These are phyloP conservation scores for Meredithiella fracta DNA, from an alignment of 2,329 filamentous ascomycete species.

Conservation along the genomic window DNA sequence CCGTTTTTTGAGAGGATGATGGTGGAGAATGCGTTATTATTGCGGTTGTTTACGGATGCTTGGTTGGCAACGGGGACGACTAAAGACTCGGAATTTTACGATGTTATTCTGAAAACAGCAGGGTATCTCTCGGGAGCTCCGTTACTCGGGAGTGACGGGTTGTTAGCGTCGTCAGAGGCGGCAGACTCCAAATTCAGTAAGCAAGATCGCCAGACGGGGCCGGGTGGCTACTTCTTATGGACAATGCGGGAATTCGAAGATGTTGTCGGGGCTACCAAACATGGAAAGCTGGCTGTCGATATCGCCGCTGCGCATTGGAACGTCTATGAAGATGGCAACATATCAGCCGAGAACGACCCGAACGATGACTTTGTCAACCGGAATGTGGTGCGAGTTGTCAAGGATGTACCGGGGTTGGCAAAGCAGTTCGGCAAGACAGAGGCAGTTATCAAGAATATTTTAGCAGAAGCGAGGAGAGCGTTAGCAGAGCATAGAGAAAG, in stretches of 20 bases:
- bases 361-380: conserved; percentile 91
- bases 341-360: conserved; percentile 64
- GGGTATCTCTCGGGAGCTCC: conserved; percentile 67
- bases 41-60: conserved; percentile 72
- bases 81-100: conserved; percentile 53
- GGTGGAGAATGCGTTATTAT: conserved; percentile 75
- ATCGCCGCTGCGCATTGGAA: conserved; percentile 75
- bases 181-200: conserved; percentile 65
- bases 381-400: conserved; percentile 65
- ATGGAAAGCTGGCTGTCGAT: conserved; percentile 37
- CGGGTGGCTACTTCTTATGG: conserved; percentile 93
- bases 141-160: conserved; percentile 51
- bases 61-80: conserved; percentile 43
- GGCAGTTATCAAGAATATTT: conserved; percentile 49
- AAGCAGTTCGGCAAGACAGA: conserved; percentile 58
- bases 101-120: conserved; percentile 64
- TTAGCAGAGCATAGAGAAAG: conserved; percentile 55
- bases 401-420: conserved; percentile 51
- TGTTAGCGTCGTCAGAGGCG: conserved; percentile 77
- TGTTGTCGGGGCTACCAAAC: conserved; percentile 38
- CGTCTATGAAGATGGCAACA: conserved; percentile 69
- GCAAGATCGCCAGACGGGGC: conserved; percentile 55
- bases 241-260: conserved; percentile 71
- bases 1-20: conserved; percentile 97
- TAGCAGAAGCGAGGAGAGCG: conserved; percentile 49